Evolutionary conservation across 768 basidiomycete species (phyloP), one percentile per base, ranked within the genome.

Genomic region (Russula sp.): DNA sequence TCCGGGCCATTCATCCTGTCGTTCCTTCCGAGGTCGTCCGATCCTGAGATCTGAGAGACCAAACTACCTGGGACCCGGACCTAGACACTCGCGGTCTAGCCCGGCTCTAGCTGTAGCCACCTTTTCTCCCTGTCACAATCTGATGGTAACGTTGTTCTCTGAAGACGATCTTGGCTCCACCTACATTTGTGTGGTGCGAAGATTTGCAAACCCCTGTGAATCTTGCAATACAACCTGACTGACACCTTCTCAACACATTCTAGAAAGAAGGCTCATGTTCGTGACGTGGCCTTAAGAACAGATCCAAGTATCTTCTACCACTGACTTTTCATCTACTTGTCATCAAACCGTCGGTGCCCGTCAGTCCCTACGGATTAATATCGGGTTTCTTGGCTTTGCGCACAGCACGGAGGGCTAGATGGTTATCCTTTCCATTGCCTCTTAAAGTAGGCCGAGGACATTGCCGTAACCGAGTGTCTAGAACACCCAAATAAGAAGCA

Each of bases 221-320:
- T 46, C 22, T 1, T 11, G 20, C 28, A 16, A n/a, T 48, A 16
- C 30, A 58, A 30, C 32, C 16, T 16, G 13, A 36, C 34, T 16
- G 14, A 38, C 38, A 40, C 38, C 30, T 24, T 26, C 14, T 40
- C 11, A 1, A 1, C 42, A n/a, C 40, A 40, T 26, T 20, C 55
- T 22, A 56, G 16, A 40, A 36, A 36, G 26, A 56, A 38, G 0
- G 18, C 16, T 34, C 52, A 46, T 28, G 51, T 53, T 20, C 18
- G 22, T 61, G 60, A 61, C 60, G 52, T 54, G 60, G 52, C 42
- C 52, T 38, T 34, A 44, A 46, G 30, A 1, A 32, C 26, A 26
- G 32, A 22, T n/a, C 44, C 11, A 30, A 32, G n/a, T 24, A 34
- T 8, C 34, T 13, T 8, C 6, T 2, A n/a, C n/a, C 20, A 13